Conservation (phyloP, 2,329 filamentous ascomycete genomes). For the Tolypocladium nubicola region DNA sequence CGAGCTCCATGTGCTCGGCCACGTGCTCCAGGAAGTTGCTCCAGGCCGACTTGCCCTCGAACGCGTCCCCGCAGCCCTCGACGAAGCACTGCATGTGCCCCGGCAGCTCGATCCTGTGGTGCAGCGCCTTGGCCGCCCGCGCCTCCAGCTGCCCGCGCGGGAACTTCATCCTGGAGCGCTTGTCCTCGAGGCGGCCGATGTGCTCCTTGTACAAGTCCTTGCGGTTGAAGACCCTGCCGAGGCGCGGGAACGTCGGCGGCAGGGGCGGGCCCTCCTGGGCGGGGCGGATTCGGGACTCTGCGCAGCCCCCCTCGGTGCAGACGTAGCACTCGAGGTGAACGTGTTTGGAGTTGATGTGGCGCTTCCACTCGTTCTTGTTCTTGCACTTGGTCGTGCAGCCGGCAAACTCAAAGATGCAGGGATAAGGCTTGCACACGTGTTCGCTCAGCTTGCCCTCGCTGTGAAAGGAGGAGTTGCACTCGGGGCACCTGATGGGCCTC, state of each 20-base stretch:
- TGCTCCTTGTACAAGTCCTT: slow-evolving; percentile 91
- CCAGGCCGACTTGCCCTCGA: slow-evolving; percentile 57
- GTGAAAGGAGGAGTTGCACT: neutral
- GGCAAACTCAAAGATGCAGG: slow-evolving; percentile 69
- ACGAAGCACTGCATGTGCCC: slow-evolving; percentile 50
- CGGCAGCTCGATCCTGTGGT: slow-evolving; percentile 52
- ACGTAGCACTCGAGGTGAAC: slow-evolving; percentile 64
- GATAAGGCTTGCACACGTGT: slow-evolving; percentile 40
- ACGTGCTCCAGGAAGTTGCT: slow-evolving; percentile 82
- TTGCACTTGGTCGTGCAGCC: slow-evolving; percentile 64
- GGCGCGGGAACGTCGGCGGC: slow-evolving; percentile 25
- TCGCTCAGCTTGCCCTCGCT: neutral
- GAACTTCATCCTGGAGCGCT: slow-evolving; percentile 16
- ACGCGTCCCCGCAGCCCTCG: slow-evolving; percentile 45
- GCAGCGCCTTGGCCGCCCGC: slow-evolving; percentile 49
- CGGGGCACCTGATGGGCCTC: slow-evolving; percentile 30
- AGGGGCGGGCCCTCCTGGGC: slow-evolving; percentile 9
- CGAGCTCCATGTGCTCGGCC: slow-evolving; percentile 60
- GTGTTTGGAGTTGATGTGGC: slow-evolving; percentile 75
- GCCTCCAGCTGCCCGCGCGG: slow-evolving; percentile 31
- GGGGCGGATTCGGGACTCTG: slow-evolving; percentile 7
- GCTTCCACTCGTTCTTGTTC: slow-evolving; percentile 92
- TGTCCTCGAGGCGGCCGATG: slow-evolving; percentile 68
- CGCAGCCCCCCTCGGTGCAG: slow-evolving; percentile 56
- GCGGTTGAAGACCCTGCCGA: slow-evolving; percentile 68